Percentiles rank a stretch among this genome's conserved stretches.
Conservation (phyloP, 306 rosid genomes). For the Lathyrus aphaca region DNA sequence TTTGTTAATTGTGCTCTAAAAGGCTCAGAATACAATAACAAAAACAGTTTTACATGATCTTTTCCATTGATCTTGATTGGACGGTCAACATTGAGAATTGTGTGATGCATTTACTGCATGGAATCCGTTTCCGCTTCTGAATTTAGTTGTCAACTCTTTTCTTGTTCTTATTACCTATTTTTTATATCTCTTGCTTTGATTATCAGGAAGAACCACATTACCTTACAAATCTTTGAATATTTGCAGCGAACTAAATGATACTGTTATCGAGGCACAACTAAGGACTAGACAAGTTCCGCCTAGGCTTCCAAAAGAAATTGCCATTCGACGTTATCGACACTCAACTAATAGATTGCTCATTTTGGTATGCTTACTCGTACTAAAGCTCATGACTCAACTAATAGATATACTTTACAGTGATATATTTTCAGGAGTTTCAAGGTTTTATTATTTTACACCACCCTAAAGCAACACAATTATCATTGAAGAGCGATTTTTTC, state of each 20-base stretch:
- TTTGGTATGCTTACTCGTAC: slow-evolving; percentile 59
- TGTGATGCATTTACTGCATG: background rate
- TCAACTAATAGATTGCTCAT: slow-evolving; percentile 83
- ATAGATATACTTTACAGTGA: too few species aligned
- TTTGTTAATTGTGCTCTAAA: background rate
- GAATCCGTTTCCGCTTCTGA: background rate
- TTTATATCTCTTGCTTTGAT: background rate
- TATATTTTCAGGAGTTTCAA: too few species aligned
- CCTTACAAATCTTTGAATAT: slow-evolving; percentile 37
- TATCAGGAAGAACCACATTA: slow-evolving; percentile 20
- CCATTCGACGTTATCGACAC: slow-evolving; percentile 59
- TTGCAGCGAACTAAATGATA: slow-evolving; percentile 86
- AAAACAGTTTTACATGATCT: too few species aligned
- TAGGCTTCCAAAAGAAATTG: slow-evolving; percentile 55
- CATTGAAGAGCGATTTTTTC: too few species aligned
- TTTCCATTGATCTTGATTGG: too few species aligned
- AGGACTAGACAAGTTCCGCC: slow-evolving; percentile 67
- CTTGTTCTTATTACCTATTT: too few species aligned
- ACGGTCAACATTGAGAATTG: background rate
- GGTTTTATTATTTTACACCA: too few species aligned
- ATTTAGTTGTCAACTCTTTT: too few species aligned
- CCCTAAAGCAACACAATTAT: too few species aligned
- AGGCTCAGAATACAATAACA: too few species aligned
- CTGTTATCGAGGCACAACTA: slow-evolving; percentile 67
- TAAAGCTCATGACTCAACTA: slow-evolving; percentile 17